A percentile compares a stretch with the other conserved stretches of the same genome.
Conservation (phyloP, 306 rosid genomes). For the Dicorynia guianensis region DNA sequence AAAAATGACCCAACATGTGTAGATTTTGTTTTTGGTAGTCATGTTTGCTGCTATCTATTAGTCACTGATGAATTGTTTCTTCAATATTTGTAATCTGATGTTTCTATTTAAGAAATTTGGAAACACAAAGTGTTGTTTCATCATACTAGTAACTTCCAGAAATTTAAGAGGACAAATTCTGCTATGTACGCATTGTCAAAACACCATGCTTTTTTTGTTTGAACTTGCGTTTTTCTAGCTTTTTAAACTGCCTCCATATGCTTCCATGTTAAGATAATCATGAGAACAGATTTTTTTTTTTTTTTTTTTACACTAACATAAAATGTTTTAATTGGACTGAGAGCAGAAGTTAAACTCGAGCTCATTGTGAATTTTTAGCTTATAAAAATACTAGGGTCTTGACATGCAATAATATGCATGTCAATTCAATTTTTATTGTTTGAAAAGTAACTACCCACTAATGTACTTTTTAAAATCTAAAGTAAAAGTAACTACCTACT, state of each 20-base stretch:
- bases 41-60: background rate
- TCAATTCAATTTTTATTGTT: no score
- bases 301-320: no score
- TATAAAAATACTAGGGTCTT: background rate
- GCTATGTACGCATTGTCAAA: background rate
- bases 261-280: slow-evolving; percentile 24
- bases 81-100: slow-evolving; percentile 21
- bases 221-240: background rate
- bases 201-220: background rate
- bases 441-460: no score
- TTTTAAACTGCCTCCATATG: slow-evolving; percentile 28
- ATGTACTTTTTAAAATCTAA: no score
- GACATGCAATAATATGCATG: no score
- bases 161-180: slow-evolving; percentile 1
- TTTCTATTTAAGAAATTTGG: slow-evolving; percentile 14
- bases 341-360: no score
- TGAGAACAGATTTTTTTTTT: no score
- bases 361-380: background rate
- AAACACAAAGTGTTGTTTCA: background rate
- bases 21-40: background rate
- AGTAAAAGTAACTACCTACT: no score
- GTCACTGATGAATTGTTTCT: background rate
- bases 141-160: background rate
- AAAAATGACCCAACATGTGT: slow-evolving; percentile 1
- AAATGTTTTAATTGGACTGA: no score